Base-by-base conservation (phyloP, 495 filamentous ascomycete genomes). In the Polyplosphaeria fusca region DNA sequence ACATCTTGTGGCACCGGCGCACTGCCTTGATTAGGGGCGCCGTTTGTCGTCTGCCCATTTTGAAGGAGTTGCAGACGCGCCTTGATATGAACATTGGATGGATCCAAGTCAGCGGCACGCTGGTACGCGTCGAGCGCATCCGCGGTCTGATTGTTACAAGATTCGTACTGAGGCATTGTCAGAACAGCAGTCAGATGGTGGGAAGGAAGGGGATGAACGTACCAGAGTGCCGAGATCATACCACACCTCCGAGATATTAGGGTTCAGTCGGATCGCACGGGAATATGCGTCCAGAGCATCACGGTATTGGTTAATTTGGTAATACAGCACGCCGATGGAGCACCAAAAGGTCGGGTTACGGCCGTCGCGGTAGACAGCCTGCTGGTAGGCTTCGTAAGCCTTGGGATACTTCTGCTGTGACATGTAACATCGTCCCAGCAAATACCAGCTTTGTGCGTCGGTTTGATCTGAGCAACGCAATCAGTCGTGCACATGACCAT, bases 281-380 rank as follows among this genome's bases (percentile, higher is more conserved):
- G 91, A 96, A 74, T 99, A 99, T 58, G 93, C 93, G 79, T 99
- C 93, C 46, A 99, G 82, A 16, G 93, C 93, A 77, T 99, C 93
- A 46, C 93, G 85, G 71, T 99, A 99, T 77, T 99, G 93, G 70
- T 99, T 99, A 76, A 99, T 99, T 74, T 99, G 93, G 74, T 97
- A 99, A 69, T 99, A 99, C 32, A 99, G 82, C 16, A 99, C 93
- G 68, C 93, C 93, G 69, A 99, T 99, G 20, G 93, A 99, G 76
- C 94, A 97, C 93, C 93, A 99, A 77, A 99, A 99, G 12, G 93
- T 99, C 23, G 93, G 94, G 64, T 99, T 99, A 64, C 93, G 85
- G 20, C 94, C 94, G 68, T 99, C 93, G 49, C 93, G 89, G 68
- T 99, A 99, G 43, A 99, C 93, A 2, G 93, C 93, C 74, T 99